Conservation (phyloP, 1,139 yeast species). For the Saccharomycopsis crataegensis region DNA sequence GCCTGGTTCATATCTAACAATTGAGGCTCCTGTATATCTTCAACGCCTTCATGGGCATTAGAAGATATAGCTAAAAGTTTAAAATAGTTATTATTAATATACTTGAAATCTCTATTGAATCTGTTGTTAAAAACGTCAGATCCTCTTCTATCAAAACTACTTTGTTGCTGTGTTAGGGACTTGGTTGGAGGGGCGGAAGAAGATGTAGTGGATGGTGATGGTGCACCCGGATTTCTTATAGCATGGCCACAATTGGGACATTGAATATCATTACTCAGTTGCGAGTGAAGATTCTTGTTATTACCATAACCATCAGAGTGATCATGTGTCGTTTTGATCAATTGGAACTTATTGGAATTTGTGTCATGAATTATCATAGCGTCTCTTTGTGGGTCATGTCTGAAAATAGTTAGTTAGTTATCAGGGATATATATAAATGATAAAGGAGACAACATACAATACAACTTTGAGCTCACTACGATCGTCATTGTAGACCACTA, state of each 20-base stretch:
- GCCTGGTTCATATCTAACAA: background rate
- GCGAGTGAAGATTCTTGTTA: background rate
- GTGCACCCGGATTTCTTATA: background rate
- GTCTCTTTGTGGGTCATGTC: constrained; percentile 26
- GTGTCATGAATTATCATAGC: constrained; percentile 29
- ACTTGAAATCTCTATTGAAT: constrained; percentile 3
- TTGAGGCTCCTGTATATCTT: background rate
- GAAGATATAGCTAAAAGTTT: constrained; percentile 19
- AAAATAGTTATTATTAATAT: constrained; percentile 24
- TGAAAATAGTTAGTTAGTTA: constrained; percentile 12
- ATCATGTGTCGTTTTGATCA: constrained; percentile 21
- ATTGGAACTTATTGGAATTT: constrained; percentile 25
- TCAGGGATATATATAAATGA: background rate
- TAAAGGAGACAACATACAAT: constrained; percentile 23
- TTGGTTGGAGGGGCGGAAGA: background rate
- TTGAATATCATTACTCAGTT: background rate
- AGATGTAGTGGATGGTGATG: background rate
- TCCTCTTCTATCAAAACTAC: background rate
- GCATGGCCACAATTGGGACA: constrained; percentile 26
- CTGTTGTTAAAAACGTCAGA: constrained; percentile 4
- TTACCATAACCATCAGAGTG: background rate
- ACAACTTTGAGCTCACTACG: constrained; percentile 27
- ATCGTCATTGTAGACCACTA: constrained; percentile 25
- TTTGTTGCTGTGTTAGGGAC: too few relatives aligned
- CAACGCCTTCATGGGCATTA: constrained; percentile 1